Evolutionary conservation across 1,139 yeast genomes (phyloP).

Genomic region (Debaryomyces psychrophilus): DNA sequence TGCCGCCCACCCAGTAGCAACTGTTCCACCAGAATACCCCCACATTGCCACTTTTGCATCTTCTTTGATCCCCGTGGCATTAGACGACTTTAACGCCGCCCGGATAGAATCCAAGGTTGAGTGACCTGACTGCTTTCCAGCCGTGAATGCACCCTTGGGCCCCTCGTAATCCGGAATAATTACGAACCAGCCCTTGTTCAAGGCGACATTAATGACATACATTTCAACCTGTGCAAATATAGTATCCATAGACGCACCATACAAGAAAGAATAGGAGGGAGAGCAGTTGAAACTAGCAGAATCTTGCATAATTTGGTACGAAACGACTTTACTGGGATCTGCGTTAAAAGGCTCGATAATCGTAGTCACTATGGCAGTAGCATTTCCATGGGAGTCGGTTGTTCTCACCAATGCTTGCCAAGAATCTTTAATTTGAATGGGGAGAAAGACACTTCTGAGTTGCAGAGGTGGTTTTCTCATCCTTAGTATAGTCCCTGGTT

Average conservation of each 20-base stretch:
- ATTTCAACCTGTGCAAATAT: conserved; percentile 27
- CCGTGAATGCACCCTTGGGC: conserved; percentile 29
- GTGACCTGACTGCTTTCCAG: conserved; percentile 33
- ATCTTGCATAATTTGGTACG: conserved; percentile 42
- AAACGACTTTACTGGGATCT: conserved; percentile 30
- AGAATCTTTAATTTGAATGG: conserved; percentile 24
- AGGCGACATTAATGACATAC: conserved; percentile 26
- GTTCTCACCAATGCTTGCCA: conserved; percentile 41
- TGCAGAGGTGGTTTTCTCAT: conserved; percentile 26
- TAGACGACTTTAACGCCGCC: conserved; percentile 25
- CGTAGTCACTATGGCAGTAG: conserved; percentile 36
- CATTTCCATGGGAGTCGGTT: conserved; percentile 34
- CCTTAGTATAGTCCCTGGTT: conserved; percentile 26
- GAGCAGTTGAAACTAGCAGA: conserved; percentile 33
- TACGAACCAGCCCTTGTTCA: conserved; percentile 36
- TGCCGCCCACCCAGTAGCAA: conserved; percentile 40
- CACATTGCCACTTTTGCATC: conserved; percentile 31
- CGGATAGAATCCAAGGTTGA: conserved; percentile 32
- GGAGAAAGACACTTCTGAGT: conserved; percentile 20
- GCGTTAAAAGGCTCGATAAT: conserved; percentile 36
- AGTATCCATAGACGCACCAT: conserved; percentile 25
- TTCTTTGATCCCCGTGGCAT: conserved; percentile 26
- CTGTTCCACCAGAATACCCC: conserved; percentile 44
- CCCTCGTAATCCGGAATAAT: conserved; percentile 41
- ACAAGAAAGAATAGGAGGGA: conserved; percentile 32